Evolutionary conservation across 148 eudicot species (phyloP).

Genomic region (Nepenthes mirabilis): DNA sequence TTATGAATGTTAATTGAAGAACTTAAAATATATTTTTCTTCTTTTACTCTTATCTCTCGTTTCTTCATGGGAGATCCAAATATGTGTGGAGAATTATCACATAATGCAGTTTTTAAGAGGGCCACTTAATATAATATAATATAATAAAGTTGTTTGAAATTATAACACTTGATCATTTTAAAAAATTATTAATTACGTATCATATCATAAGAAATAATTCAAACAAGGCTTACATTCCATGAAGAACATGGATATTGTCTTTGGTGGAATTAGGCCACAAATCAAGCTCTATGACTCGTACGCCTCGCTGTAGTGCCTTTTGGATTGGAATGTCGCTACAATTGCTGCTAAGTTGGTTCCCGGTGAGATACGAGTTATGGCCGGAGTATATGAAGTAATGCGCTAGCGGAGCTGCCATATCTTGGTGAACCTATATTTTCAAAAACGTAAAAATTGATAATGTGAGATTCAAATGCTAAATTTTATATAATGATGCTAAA

Average conservation of each 20-base stretch:
- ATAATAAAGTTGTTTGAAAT: no score
- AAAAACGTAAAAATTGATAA: background rate
- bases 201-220: background rate
- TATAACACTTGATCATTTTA: no score
- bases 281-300: constrained; percentile 61
- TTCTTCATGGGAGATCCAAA: no score
- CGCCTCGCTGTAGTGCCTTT: constrained; percentile 42
- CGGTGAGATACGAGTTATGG: constrained; percentile 70
- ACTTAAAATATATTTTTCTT: no score
- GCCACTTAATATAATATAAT: no score
- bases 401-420: constrained; percentile 60
- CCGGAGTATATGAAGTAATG: constrained; percentile 74
- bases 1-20: no score
- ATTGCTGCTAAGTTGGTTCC: constrained; percentile 60
- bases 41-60: no score
- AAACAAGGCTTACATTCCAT: constrained; percentile 42
- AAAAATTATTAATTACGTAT: no score
- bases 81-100: no score
- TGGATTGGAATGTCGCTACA: constrained; percentile 56
- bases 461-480: no score
- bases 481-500: no score
- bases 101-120: no score
- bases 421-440: constrained; percentile 44
- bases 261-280: constrained; percentile 65
- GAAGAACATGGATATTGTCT: constrained; percentile 43